Evolutionary conservation across 495 filamentous ascomycete genomes (phyloP), one percentile per base, ranked within the genome.

Genomic region (Daldinia loculata): DNA sequence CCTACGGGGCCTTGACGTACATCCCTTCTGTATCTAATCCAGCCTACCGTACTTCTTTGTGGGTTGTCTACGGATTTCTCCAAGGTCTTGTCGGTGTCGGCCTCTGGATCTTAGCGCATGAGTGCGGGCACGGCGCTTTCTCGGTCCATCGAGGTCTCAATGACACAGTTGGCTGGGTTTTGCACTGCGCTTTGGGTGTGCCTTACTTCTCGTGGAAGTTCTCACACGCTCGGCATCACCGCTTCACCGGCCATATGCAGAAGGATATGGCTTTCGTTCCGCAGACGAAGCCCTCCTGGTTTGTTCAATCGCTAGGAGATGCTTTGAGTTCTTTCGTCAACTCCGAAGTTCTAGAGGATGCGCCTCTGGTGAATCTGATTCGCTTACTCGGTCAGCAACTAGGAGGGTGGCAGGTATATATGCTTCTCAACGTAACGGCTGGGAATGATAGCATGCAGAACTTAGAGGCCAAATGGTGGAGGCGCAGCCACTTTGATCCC

Each of bases 161-260:
- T 70, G 86, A 90, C 68, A 84, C 86, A 64, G 85, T 91, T 63
- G 90, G 90, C 29, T 89, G 89, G 86, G 80, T 89, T 62, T 76
- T 82, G 51, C 90, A 93, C 75, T 92, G 89, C 0, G 77, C 84
- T 27, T 81, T 92, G 11, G 81, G 90, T 67, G 89, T 92, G 4
- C 90, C 90, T 0, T 93, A 89, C 80, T 91, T 90, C 80, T 91
- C 89, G 29, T 93, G 90, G 90, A 88, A 91, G 80, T 88, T 91
- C 75, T 90, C 88, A 60, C 90, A 93, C 68, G 86, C 86, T 71
- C 88, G 89, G 65, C 90, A 93, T 78, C 90, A 93, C 82, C 91
- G 86, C 61, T 84, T 84, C 63, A 87, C 87, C 19, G 85, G 83
- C 17, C 82, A 89, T 74, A 85, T 87, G 60, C 84, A 88, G 32